Evolutionary conservation across 1,284 basidiomycete species (phyloP).

Genomic region (Pterulicium gracile): DNA sequence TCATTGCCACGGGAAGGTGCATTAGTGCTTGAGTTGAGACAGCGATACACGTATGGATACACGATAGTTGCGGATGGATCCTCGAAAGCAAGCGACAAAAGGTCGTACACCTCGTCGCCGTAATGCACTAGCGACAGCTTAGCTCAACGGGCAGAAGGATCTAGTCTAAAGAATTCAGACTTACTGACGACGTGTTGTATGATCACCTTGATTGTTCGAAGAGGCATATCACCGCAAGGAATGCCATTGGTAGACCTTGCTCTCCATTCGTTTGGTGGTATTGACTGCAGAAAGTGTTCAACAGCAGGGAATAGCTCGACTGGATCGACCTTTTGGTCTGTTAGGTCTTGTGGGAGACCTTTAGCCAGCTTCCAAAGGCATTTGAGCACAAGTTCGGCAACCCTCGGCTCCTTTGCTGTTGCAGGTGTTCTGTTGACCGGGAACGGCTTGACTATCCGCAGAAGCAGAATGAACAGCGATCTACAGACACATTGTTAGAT

Average conservation of each 20-base stretch:
- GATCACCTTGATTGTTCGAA: constrained; percentile 95
- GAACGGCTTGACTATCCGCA: constrained; percentile 84
- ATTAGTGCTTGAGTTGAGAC: constrained; percentile 57
- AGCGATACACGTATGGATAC: constrained; percentile 79
- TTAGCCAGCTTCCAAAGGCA: constrained; percentile 98
- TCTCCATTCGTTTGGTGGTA: constrained; percentile 95
- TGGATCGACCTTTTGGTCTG: constrained; percentile 72
- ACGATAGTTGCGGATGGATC: constrained; percentile 77
- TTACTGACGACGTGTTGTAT: constrained; percentile 90
- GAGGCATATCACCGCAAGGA: constrained; percentile 93
- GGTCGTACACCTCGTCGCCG: constrained; percentile 71
- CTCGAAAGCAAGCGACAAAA: constrained; percentile 68
- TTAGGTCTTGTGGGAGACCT: constrained; percentile 86
- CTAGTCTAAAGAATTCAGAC: constrained; percentile 24
- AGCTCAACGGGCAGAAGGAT: constrained; percentile 21
- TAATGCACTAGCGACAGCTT: constrained; percentile 53
- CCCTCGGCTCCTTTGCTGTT: constrained; percentile 77
- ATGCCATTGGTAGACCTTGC: constrained; percentile 82
- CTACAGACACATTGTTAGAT: constrained; percentile 15
- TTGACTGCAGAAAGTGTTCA: constrained; percentile 88
- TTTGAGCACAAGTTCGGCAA: constrained; percentile 94
- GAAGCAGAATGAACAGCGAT: constrained; percentile 72
- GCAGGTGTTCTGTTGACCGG: constrained; percentile 53
- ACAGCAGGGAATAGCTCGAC: constrained; percentile 89
- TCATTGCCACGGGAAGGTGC: constrained; percentile 31